Percentiles rank a stretch among this genome's conserved stretches.
Conservation (phyloP, 148 eudicot species). For the Fagopyrum tataricum region DNA sequence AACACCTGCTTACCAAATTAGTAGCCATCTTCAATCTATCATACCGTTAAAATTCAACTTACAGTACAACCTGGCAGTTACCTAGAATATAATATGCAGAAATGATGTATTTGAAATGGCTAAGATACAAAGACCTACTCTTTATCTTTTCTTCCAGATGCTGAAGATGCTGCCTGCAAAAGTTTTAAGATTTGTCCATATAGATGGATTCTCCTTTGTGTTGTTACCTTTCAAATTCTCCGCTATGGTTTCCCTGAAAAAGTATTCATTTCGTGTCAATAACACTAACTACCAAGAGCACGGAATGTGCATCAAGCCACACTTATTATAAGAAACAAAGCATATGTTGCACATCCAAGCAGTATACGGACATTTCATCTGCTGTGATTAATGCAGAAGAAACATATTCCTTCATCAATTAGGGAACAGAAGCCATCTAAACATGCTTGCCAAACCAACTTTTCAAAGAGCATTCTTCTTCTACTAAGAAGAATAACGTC, state of each 20-base stretch:
- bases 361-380: not conserved
- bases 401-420: not conserved
- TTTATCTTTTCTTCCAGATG: constrained; percentile 6
- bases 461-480: no score
- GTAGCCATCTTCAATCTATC: not conserved
- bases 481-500: no score
- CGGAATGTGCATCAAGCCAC: not conserved
- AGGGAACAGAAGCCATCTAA: no score
- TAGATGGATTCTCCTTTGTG: not conserved
- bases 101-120: not conserved
- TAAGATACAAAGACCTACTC: not conserved
- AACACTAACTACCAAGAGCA: not conserved
- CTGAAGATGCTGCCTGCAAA: constrained; percentile 6
- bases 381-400: not conserved
- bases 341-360: not conserved
- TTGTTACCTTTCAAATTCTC: not conserved
- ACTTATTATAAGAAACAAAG: no score
- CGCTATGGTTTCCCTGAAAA: not conserved
- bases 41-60: not conserved
- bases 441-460: no score
- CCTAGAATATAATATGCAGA: not conserved
- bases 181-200: constrained; percentile 5
- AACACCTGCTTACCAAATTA: not conserved
- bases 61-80: no score
- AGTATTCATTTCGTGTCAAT: constrained; percentile 1